Base-by-base conservation (phyloP, 2,329 filamentous ascomycete species). In the Grosmannia huntii region DNA sequence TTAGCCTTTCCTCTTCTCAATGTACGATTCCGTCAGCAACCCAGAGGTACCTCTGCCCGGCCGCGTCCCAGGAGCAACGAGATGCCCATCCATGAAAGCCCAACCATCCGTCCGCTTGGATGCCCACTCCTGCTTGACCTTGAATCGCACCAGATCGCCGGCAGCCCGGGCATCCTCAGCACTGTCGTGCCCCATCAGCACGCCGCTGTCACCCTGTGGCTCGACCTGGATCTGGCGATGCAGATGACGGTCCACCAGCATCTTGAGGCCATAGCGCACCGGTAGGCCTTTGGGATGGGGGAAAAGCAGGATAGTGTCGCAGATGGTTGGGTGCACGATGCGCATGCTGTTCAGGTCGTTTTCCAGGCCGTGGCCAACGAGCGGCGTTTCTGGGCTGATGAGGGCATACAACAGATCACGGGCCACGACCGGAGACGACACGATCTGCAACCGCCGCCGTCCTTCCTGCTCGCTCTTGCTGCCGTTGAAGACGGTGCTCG, bases 341-440 rank as follows among this genome's bases (percentile, higher is more conserved):
- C 64, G 65, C 60, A 66, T 60, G 46, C 86, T 82, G 68, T 96
- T 96, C 58, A 99, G 80, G 66, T 99, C 94, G 68, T 99, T 99
- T 66, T 99, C 94, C 10, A 97, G 82, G 0, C 90, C 91, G 69
- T 99, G 94, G 0, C 94, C 94, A 53, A 99, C 88, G 0, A 99
- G 73, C 0, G 91, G 88, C 0, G 91, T 99, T 0, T 79, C 73
- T 0, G 90, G 87, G 1, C 84, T 80, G 55, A 99, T 78, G 57
- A 88, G 78, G 0, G 80, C 78, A 70, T 95, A 89, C 10, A 99
- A 79, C 0, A 96, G 77, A 1, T 83, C 76, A 10, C 94, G 85
- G 1, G 94, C 94, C 31, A 75, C 79, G 25, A 82, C 74, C 0
- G 91, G 91, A 0, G 87, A 90, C 0, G 83, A 74, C 10, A 95